Evolutionary conservation across 768 basidiomycete genomes (phyloP).

Genomic region (Thelephora ganbajun): DNA sequence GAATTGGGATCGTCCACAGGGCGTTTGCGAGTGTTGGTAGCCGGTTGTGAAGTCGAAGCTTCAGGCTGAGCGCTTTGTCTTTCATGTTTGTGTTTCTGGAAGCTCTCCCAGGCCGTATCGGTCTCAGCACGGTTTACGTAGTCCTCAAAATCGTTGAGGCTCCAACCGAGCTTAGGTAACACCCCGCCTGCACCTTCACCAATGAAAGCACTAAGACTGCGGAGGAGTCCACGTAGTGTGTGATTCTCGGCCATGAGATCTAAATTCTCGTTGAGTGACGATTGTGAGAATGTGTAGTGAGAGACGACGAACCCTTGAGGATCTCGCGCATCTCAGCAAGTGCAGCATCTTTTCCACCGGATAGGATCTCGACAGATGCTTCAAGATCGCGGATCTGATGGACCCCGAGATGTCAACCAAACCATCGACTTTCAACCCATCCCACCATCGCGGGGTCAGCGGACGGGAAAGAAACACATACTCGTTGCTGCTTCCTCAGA

Average conservation of each 20-base stretch:
- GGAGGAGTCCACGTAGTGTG: conserved; percentile 64
- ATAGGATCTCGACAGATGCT: conserved; percentile 88
- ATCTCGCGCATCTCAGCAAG: conserved; percentile 73
- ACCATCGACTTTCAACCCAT: neutral
- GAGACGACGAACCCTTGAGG: conserved; percentile 39
- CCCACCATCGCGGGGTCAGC: neutral
- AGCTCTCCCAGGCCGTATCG: conserved; percentile 88
- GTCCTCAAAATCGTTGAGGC: conserved; percentile 60
- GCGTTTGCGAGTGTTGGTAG: conserved; percentile 29
- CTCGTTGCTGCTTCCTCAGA: conserved; percentile 80
- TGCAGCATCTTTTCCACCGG: conserved; percentile 84
- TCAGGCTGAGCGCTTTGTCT: conserved; percentile 16
- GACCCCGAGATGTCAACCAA: conserved; percentile 3
- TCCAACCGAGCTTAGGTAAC: conserved; percentile 69
- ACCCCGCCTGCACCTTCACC: conserved; percentile 77
- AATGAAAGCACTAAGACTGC: conserved; percentile 65
- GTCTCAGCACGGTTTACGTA: conserved; percentile 82
- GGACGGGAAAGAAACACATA: conserved; percentile 16
- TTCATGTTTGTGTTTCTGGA: conserved; percentile 53
- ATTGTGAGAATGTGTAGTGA: neutral
- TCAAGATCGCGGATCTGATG: conserved; percentile 85
- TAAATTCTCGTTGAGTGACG: conserved; percentile 14
- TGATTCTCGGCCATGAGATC: conserved; percentile 89
- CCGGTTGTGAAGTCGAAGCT: conserved; percentile 10
- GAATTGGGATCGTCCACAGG: conserved; percentile 31